Base-by-base conservation (phyloP, 1,139 yeast species). In the Debaryomyces coudertii region DNA sequence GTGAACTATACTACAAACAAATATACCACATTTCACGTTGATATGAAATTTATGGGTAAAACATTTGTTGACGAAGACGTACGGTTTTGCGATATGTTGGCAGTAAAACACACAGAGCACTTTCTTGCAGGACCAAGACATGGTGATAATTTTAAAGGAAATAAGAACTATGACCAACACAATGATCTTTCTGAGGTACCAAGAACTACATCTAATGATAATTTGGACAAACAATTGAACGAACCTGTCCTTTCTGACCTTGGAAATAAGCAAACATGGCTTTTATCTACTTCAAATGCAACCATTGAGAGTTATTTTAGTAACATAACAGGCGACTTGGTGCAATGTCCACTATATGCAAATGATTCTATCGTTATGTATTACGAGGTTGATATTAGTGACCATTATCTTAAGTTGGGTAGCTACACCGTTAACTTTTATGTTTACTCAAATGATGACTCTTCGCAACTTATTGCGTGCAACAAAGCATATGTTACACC, bases 401-500 rank as follows among this genome's bases (percentile, higher is more conserved):
- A 63, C 1, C 68, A 66, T 42, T 62, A 60, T 36, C 69, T 70
- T 30, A 56, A 62, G 7, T 61, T 77, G 40, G 83, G 82, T 0
- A 69, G 80, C 1, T 78, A 73, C 52, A 59, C 65, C 1, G 72
- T 72, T 9, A 48, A 61, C 36, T 68, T 77, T 48, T 57, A 73
- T 2, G 64, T 78, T 5, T 59, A 77, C 11, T 66, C 75, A 39
- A 71, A 79, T 47, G 65, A 63, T 42, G 63, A 58, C 1, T 53
- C 57, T 11, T 63, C 77, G 3, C 43, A 54, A 2, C 56, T 77
- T 1, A 57, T 82, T 4, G 82, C 81, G 1, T 84, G 88, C 52
- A 63, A 73, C 27, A 56, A 62, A 20, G 63, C 78, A 2, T 73
- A 73, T 52, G 73, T 79, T 4, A 80, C 87, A 0, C 85, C 87